These are phyloP conservation scores for Gossypium raimondii DNA, from an alignment of 345 rosid genomes.

Conservation along the genomic window DNA sequence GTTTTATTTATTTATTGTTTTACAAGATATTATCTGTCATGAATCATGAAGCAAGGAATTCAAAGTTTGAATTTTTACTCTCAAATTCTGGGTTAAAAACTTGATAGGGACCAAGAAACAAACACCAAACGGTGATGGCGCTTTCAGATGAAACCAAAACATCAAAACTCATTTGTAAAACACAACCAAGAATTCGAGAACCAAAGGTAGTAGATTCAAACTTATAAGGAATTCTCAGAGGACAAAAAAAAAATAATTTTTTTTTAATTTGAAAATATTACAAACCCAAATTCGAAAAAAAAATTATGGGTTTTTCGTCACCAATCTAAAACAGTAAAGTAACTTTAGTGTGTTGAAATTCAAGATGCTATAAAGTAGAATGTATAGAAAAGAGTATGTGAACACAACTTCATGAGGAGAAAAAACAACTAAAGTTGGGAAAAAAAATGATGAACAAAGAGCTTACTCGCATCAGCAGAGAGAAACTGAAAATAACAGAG, in stretches of 20 bases:
- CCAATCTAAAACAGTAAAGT: constrained; percentile 26
- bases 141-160: not conserved
- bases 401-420: not conserved
- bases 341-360: constrained; percentile 23
- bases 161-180: not conserved
- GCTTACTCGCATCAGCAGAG: constrained; percentile 16
- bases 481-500: not conserved
- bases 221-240: not conserved
- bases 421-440: not conserved
- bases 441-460: not conserved
- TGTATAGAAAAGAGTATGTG: not conserved
- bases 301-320: not conserved
- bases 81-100: not conserved
- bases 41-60: not conserved
- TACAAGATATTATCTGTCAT: not conserved
- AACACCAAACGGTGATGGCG: not conserved
- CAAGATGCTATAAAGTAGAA: constrained; percentile 18
- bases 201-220: not conserved
- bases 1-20: not conserved
- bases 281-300: not conserved
- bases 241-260: not conserved
- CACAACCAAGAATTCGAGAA: not conserved
- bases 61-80: not conserved
- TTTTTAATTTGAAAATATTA: not conserved
- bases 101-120: not conserved